phyloP scores from a whole-genome alignment of 768 basidiomycete species.

The Neoboletus magnificus region DNA sequence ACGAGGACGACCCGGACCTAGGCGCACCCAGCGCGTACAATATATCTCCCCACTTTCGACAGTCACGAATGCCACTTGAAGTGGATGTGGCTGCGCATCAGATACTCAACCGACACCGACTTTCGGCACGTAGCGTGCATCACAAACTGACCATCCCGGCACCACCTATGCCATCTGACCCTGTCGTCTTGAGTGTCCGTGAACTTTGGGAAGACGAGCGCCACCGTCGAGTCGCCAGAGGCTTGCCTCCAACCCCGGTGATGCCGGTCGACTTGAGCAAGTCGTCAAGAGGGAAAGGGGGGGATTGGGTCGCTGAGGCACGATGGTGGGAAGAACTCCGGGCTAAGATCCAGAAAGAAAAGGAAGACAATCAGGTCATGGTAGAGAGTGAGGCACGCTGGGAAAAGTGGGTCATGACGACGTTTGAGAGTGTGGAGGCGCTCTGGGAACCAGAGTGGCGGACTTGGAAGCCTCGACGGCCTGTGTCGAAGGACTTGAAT shows the following conservation, averaged over 20 bases:
- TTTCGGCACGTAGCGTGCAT: conserved; percentile 63
- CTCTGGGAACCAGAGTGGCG: conserved; percentile 70
- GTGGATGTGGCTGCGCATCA: conserved; percentile 78
- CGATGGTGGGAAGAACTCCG: conserved; percentile 74
- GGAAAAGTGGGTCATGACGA: conserved; percentile 79
- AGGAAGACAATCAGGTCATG: conserved; percentile 22
- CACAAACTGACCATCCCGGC: conserved; percentile 63
- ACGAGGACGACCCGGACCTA: conserved; percentile 19
- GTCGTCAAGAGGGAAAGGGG: conserved; percentile 51
- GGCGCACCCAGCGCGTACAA: conserved; percentile 33
- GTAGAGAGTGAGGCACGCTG: conserved; percentile 39
- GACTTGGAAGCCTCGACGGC: conserved; percentile 49
- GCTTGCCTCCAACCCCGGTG: conserved; percentile 68
- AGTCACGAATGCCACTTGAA: conserved; percentile 74
- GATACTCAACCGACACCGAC: conserved; percentile 76
- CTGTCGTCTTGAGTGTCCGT: conserved; percentile 81
- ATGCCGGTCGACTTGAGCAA: conserved; percentile 70
- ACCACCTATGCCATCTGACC: conserved; percentile 52
- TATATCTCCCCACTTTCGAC: conserved; percentile 57
- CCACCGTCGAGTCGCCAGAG: conserved; percentile 60
- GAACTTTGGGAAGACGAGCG: conserved; percentile 98
- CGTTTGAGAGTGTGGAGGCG: conserved; percentile 87
- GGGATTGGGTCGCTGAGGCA: conserved; percentile 69
- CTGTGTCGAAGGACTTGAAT: conserved; percentile 10
- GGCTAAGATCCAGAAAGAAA: conserved; percentile 54